These are phyloP conservation scores for Tricharina praecox DNA, from an alignment of 495 filamentous ascomycete species.

Conservation along the genomic window DNA sequence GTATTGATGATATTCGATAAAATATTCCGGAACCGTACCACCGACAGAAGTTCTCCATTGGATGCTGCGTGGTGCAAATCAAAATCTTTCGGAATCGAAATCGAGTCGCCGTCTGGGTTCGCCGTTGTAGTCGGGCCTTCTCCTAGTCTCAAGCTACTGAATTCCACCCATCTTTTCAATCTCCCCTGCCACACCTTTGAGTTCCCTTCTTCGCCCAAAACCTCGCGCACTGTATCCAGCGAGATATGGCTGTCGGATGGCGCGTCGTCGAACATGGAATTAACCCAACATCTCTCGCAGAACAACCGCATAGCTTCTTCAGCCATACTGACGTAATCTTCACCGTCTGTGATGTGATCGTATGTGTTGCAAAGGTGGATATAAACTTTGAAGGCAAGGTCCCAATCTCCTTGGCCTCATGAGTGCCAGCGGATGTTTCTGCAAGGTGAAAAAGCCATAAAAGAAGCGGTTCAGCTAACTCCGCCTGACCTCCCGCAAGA, in stretches of 20 bases:
- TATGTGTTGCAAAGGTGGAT: conserved; percentile 1
- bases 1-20: too few relatives aligned
- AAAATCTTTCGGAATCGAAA: too few relatives aligned
- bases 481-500: not conserved
- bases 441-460: conserved; percentile 8
- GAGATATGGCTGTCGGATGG: not conserved
- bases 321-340: conserved; percentile 1
- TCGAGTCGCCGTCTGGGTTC: too few relatives aligned
- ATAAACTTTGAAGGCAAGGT: conserved; percentile 6
- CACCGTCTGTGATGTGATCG: not conserved
- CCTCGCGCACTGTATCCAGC: not conserved
- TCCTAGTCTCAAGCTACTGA: too few relatives aligned
- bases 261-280: not conserved
- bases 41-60: too few relatives aligned
- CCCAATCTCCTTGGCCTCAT: conserved; percentile 2
- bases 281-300: conserved; percentile 6
- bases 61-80: too few relatives aligned
- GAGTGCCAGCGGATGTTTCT: conserved; percentile 1
- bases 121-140: too few relatives aligned
- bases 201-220: not conserved
- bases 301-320: not conserved
- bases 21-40: too few relatives aligned
- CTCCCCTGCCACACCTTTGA: not conserved
- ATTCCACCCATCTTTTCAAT: not conserved
- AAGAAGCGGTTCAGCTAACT: conserved; percentile 6